Conservation (phyloP, 1,139 yeast species). For the Saccharomyces hybrid region DNA sequence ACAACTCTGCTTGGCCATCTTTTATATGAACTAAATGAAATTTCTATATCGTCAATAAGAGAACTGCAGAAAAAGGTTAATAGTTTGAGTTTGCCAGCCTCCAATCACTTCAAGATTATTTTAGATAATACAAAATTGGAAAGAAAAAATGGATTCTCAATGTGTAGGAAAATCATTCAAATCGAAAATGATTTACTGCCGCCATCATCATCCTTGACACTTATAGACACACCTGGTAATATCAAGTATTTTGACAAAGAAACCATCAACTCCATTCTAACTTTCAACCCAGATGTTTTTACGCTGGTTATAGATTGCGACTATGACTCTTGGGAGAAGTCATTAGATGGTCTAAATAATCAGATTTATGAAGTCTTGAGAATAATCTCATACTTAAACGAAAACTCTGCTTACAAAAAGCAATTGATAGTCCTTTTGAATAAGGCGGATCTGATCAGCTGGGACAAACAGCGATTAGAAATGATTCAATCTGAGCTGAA, state of each 20-base stretch:
- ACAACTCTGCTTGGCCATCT: slow-evolving; percentile 82
- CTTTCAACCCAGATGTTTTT: slow-evolving; percentile 35
- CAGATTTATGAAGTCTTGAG: slow-evolving; percentile 2
- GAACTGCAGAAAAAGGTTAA: slow-evolving; percentile 67
- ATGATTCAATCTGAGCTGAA: slow-evolving; percentile 46
- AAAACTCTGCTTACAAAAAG: slow-evolving; percentile 52
- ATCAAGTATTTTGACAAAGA: slow-evolving; percentile 65
- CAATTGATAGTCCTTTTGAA: slow-evolving; percentile 60
- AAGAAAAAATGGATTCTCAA: slow-evolving; percentile 66
- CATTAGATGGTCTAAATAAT: slow-evolving; percentile 26
- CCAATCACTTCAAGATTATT: slow-evolving; percentile 85
- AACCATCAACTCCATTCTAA: slow-evolving; percentile 34
- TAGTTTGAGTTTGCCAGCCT: slow-evolving; percentile 70
- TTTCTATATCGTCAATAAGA: slow-evolving; percentile 63
- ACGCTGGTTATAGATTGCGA: slow-evolving; percentile 44
- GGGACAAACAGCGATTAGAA: slow-evolving; percentile 52
- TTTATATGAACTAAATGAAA: slow-evolving; percentile 61
- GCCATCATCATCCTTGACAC: slow-evolving; percentile 44
- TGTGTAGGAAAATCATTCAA: slow-evolving; percentile 41
- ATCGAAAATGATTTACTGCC: slow-evolving; percentile 41
- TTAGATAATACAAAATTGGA: slow-evolving; percentile 78
- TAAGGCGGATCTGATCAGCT: slow-evolving; percentile 59
- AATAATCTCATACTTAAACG: not conserved
- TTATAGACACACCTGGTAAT: slow-evolving; percentile 87
- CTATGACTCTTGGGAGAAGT: slow-evolving; percentile 67